Evolutionary conservation across 192 early-diverging fungal species (phyloP), one percentile per base, ranked within the genome.

Genomic region (Umbelopsis ramanniana): DNA sequence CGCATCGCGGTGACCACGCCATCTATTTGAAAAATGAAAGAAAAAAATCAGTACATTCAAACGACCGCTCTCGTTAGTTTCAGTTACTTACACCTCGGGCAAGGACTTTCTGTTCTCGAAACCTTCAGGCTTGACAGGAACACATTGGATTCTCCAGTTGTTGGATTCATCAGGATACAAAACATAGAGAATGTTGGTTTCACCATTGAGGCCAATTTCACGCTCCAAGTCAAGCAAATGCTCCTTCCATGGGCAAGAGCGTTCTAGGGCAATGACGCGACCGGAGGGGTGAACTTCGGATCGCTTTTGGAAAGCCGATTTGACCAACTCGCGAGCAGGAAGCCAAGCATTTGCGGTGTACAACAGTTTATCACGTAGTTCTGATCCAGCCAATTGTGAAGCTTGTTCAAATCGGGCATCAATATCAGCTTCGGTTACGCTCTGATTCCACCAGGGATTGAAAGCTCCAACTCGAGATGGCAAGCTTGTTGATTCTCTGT

Each of bases 361-460:
- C 14, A 80, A 74, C 67, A 96, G 88, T 35, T 88, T 82, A 26
- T 89, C 87, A 26, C 53, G 52, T 46, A 98, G 89, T 76, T 96
- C 94, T 10, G 81, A 72, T 19, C 96, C 96, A n/a, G 92, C 87
- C 83, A 96, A 79, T 4, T 73, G 86, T 22, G 94, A 86, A 15
- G 89, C 92, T 72, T 88, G 82, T 46, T 82, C 73, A 72, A 93
- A 93, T 53, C 81, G 83, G 26, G 73, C 71, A 70, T 94, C 88
- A 50, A 93, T 83, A 72, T 92, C 87, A 37, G 83, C 83, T 74
- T 96, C 92, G 53, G 76, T 53, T 23, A 77, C 40, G 47, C 85
- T 82, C 78, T 96, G 87, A 79, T 97, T 97, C 96, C 96, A 97
- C 87, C 92, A 92, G 23, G 97, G 97, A 80, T 98, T 98, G 71